Percentiles rank a stretch among this genome's conserved stretches.
These are phyloP conservation scores for Dictyostelium gargantuum DNA, from an alignment of 208 protist species.

Conservation along the genomic window DNA sequence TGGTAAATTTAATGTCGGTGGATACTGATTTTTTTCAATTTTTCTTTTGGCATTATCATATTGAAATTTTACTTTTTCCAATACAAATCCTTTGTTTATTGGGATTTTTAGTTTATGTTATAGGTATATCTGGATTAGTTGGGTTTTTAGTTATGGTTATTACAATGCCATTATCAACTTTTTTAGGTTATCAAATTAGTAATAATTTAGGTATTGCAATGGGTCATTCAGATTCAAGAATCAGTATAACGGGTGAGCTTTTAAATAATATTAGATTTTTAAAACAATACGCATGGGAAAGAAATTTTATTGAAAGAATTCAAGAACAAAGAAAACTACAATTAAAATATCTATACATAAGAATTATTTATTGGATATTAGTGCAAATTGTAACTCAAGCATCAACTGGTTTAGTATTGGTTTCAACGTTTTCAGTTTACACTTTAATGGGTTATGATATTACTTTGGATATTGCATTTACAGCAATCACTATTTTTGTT, in stretches of 20 bases:
- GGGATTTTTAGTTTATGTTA: slow-evolving; percentile 68
- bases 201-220: not conserved
- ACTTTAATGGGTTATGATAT: slow-evolving; percentile 31
- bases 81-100: slow-evolving; percentile 75
- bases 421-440: slow-evolving; percentile 56
- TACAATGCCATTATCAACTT: slow-evolving; percentile 73
- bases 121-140: slow-evolving; percentile 75
- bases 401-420: slow-evolving; percentile 3
- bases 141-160: slow-evolving; percentile 79
- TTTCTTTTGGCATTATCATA: slow-evolving; percentile 29
- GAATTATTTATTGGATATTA: not conserved
- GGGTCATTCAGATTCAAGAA: slow-evolving; percentile 70
- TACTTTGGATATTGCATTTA: slow-evolving; percentile 42
- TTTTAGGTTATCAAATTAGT: slow-evolving; percentile 13
- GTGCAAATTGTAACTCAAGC: not conserved
- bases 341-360: not conserved
- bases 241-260: slow-evolving; percentile 80
- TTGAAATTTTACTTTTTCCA: slow-evolving; percentile 61
- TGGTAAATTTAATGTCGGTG: slow-evolving; percentile 34
- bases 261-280: slow-evolving; percentile 83
- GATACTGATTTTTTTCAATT: slow-evolving; percentile 35
- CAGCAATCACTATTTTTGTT: slow-evolving; percentile 37
- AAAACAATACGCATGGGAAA: slow-evolving; percentile 85
- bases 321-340: slow-evolving; percentile 12
- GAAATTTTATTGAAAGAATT: slow-evolving; percentile 67